phyloP scores from a whole-genome alignment of 1,139 yeast genomes.

The Zygosaccharomyces pseudobailii region DNA sequence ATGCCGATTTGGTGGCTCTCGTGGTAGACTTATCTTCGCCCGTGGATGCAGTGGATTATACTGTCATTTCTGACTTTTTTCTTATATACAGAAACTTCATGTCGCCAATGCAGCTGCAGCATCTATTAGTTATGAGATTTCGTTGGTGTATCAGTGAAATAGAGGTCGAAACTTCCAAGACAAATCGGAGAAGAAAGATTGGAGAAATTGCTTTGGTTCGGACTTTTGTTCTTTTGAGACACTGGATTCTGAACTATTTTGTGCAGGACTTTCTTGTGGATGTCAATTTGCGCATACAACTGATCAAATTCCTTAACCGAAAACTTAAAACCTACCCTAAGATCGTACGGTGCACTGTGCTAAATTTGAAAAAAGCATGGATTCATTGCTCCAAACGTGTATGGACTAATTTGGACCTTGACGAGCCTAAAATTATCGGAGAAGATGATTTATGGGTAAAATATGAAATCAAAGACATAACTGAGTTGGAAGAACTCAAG shows the following conservation, averaged over 20 bases:
- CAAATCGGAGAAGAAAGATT: conserved; percentile 38
- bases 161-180: conserved; percentile 13
- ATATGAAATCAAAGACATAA: conserved; percentile 24
- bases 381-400: conserved; percentile 20
- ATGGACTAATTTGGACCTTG: conserved; percentile 28
- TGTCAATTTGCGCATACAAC: conserved; percentile 42
- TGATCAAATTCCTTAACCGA: conserved; percentile 46
- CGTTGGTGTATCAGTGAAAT: conserved; percentile 62
- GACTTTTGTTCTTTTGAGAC: conserved; percentile 81
- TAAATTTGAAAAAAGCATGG: conserved; percentile 43
- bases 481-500: conserved; percentile 15
- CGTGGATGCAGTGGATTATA: conserved; percentile 63
- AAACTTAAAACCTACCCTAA: conserved; percentile 29
- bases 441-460: conserved; percentile 23
- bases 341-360: conserved; percentile 40
- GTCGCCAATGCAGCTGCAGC: conserved; percentile 52
- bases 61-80: conserved; percentile 76
- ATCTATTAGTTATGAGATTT: conserved; percentile 57
- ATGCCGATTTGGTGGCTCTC: conserved; percentile 45
- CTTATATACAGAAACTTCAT: conserved; percentile 74
- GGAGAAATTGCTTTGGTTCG: conserved; percentile 75
- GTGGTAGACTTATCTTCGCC: conserved; percentile 77
- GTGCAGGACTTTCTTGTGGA: conserved; percentile 60
- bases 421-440: conserved; percentile 17
- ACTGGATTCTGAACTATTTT: conserved; percentile 80